phyloP scores from a whole-genome alignment of 1,139 yeast genomes.

The Yamadazyma pseudoaaseri region DNA sequence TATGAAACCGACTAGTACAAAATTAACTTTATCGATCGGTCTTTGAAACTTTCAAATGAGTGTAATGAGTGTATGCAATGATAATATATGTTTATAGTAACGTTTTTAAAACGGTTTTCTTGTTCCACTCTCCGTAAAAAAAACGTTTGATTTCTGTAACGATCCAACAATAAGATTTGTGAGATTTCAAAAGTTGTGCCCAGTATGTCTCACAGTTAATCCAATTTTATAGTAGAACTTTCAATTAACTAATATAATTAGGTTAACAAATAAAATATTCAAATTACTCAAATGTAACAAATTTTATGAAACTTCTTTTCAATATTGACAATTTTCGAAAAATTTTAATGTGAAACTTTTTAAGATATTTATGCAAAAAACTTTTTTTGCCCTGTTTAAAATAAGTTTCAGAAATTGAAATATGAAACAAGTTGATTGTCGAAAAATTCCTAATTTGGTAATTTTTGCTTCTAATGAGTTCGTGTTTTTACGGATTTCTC shows the following conservation, averaged over 20 bases:
- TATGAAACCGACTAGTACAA: too few relatives aligned
- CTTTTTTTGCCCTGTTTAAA: background rate
- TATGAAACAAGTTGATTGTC: constrained; percentile 2
- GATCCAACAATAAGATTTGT: constrained; percentile 1
- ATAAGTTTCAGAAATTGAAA: constrained; percentile 5
- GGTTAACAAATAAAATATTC: too few relatives aligned
- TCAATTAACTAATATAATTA: too few relatives aligned
- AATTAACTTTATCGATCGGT: too few relatives aligned
- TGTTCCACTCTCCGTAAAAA: constrained; percentile 1
- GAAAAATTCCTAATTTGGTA: constrained; percentile 1
- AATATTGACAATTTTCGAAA: background rate
- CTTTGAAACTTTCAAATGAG: too few relatives aligned
- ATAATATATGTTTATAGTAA: too few relatives aligned
- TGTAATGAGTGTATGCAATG: too few relatives aligned
- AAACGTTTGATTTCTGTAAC: background rate
- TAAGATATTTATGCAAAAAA: constrained; percentile 1
- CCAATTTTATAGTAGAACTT: too few relatives aligned
- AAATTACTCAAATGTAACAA: too few relatives aligned
- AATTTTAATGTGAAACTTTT: constrained; percentile 5
- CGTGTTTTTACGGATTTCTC: background rate
- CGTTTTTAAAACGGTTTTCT: too few relatives aligned
- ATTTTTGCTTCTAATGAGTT: background rate
- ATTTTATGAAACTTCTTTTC: background rate
- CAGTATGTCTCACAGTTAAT: background rate
- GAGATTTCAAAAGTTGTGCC: background rate